phyloP scores from a whole-genome alignment of 495 filamentous ascomycete species.

The Daldinia grandis region DNA sequence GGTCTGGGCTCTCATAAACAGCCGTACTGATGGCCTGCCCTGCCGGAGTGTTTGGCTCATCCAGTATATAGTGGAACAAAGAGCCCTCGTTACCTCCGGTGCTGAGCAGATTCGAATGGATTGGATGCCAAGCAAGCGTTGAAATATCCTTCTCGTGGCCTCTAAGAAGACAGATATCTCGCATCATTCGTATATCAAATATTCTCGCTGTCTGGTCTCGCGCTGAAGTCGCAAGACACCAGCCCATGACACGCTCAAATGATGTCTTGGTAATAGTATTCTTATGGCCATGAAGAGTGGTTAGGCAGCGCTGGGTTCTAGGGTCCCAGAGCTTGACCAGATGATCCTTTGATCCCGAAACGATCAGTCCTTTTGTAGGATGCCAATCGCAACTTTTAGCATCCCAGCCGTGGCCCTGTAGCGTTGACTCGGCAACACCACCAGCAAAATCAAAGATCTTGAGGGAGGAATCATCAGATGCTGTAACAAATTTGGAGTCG shows the following conservation, averaged over 20 bases:
- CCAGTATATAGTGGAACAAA: slow-evolving; percentile 88
- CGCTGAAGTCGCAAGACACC: slow-evolving; percentile 88
- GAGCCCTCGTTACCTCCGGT: slow-evolving; percentile 90
- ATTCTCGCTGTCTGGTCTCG: slow-evolving; percentile 90
- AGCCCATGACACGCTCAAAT: slow-evolving; percentile 83
- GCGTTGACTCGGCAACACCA: slow-evolving; percentile 77
- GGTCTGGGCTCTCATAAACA: slow-evolving; percentile 84
- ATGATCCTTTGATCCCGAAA: slow-evolving; percentile 97
- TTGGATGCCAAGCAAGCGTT: slow-evolving; percentile 91
- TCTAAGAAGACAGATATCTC: slow-evolving; percentile 88
- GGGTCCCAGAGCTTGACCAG: slow-evolving; percentile 98
- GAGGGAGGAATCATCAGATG: slow-evolving; percentile 89
- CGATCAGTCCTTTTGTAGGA: slow-evolving; percentile 90
- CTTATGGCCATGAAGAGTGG: slow-evolving; percentile 96
- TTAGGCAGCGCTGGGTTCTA: slow-evolving; percentile 84
- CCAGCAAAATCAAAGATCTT: slow-evolving; percentile 98
- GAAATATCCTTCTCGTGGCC: slow-evolving; percentile 97
- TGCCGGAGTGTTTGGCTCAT: slow-evolving; percentile 84
- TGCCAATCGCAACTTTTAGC: slow-evolving; percentile 97
- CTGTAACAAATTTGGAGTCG: slow-evolving; percentile 94
- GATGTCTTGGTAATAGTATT: slow-evolving; percentile 90
- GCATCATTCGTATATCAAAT: slow-evolving; percentile 97
- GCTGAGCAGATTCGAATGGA: slow-evolving; percentile 86
- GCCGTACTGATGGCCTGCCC: slow-evolving; percentile 73
- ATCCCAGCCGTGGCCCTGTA: slow-evolving; percentile 95